Percentiles rank a stretch among this genome's conserved stretches.
Conservation (phyloP, 768 basidiomycete genomes). For the Pleurotus giganteus region DNA sequence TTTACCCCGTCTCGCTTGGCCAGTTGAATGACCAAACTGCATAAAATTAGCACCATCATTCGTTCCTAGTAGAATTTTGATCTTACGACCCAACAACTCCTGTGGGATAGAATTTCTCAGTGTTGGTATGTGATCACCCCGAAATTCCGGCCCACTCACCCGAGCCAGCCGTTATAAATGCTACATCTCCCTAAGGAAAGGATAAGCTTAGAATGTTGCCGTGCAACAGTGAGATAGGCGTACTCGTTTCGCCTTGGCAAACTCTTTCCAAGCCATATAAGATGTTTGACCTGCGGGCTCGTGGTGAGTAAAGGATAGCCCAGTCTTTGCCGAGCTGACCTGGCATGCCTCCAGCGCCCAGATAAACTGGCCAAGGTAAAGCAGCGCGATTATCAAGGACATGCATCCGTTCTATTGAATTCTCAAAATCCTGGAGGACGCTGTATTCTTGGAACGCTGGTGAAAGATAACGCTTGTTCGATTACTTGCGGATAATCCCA, state of each 20-base stretch:
- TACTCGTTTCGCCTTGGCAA: constrained; percentile 35
- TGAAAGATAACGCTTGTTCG: too few relatives aligned
- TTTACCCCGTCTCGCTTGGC: constrained; percentile 53
- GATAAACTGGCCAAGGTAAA: constrained; percentile 37
- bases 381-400: constrained; percentile 33
- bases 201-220: neutral
- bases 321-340: constrained; percentile 10
- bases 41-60: neutral
- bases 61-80: neutral
- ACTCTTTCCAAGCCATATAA: constrained; percentile 38
- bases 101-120: neutral
- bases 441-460: constrained; percentile 26
- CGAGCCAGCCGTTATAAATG: constrained; percentile 39
- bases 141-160: constrained; percentile 18
- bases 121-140: neutral
- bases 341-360: constrained; percentile 36
- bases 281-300: constrained; percentile 31
- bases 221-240: neutral
- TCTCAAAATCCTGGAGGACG: constrained; percentile 15
- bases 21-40: constrained; percentile 47
- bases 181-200: constrained; percentile 33
- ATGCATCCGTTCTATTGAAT: neutral
- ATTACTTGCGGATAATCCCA: constrained; percentile 1
- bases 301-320: neutral
- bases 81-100: constrained; percentile 61